Evolutionary conservation across 805 yeast genomes (phyloP), one percentile per base, ranked within the genome.

Genomic region (Saccharomycopsis amapae): DNA sequence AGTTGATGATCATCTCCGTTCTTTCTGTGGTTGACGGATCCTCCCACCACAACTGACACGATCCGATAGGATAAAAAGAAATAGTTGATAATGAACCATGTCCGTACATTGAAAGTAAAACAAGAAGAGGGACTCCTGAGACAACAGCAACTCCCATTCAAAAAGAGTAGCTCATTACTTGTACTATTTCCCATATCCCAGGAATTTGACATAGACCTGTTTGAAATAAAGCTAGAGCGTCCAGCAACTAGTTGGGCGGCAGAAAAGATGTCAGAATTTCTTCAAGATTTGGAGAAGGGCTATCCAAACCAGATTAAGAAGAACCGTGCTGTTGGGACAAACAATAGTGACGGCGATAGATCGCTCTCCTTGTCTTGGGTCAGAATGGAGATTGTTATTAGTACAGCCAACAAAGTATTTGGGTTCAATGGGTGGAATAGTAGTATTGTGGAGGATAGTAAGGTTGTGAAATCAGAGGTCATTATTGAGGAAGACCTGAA

Each of bases 341-440:
- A n/a, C n/a, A n/a, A n/a, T n/a, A n/a, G n/a, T n/a, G 30, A 26
- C 12, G 30, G 30, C 30, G 30, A 33, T 19, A 31, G 26, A 31
- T 19, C 23, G 23, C 31, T 18, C 20, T 24, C 15, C 25, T 15
- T n/a, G 15, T 22, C 22, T 28, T 35, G 23, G 20, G 28, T 25
- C 34, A 25, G 36, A 40, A 26, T 22, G 9, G 36, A 40, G 9
- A 17, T 22, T 3, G 45, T 69, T 19, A 55, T 70, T 17, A 57
- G 56, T 6, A 45, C 67, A 22, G 75, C 77, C 0, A 76, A 76
- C 52, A 63, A 59, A n/a, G 58, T 66, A 6, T 75, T 73, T 61
- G 81, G 80, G 2, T 69, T 62, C 54, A 59, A 67, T 46, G 78
- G 76, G 28, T 76, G 81, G 81, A 61, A 67, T 3, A 64, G 70